Conservation (phyloP, 2,329 filamentous ascomycete genomes). For the Trichoderma sp. region DNA sequence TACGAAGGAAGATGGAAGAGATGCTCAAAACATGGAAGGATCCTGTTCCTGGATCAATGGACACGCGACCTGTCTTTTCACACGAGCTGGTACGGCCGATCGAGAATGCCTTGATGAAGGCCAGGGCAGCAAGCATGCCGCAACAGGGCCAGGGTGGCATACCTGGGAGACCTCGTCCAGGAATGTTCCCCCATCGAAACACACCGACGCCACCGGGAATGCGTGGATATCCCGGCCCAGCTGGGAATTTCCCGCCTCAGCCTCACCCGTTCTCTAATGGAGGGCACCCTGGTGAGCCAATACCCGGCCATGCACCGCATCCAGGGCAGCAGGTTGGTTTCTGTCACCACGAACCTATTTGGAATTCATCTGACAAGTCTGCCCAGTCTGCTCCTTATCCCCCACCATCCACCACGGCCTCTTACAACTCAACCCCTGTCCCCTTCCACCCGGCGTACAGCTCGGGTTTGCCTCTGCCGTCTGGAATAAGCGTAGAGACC, state of each 20-base stretch:
- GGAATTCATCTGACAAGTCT: not conserved
- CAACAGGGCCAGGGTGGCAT: conserved; percentile 46
- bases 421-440: conserved; percentile 33
- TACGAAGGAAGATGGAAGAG: conserved; percentile 89
- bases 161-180: conserved; percentile 48
- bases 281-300: conserved; percentile 27
- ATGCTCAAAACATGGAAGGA: conserved; percentile 99
- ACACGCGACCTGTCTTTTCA: conserved; percentile 88
- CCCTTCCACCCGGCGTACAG: conserved; percentile 44
- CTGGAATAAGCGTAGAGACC: conserved; percentile 63
- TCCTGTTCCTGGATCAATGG: conserved; percentile 87
- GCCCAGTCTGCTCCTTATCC: conserved; percentile 30
- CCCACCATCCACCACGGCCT: conserved; percentile 40
- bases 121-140: conserved; percentile 59
- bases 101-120: conserved; percentile 90
- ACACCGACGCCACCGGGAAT: conserved; percentile 69
- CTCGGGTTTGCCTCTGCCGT: conserved; percentile 32
- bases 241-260: conserved; percentile 27
- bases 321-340: conserved; percentile 29
- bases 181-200: conserved; percentile 60
- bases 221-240: conserved; percentile 27
- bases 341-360: not conserved
- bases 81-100: conserved; percentile 84
- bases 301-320: conserved; percentile 17
- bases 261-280: conserved; percentile 33